Conservation (phyloP, 805 yeast genomes). For the Suhomyces sp. region DNA sequence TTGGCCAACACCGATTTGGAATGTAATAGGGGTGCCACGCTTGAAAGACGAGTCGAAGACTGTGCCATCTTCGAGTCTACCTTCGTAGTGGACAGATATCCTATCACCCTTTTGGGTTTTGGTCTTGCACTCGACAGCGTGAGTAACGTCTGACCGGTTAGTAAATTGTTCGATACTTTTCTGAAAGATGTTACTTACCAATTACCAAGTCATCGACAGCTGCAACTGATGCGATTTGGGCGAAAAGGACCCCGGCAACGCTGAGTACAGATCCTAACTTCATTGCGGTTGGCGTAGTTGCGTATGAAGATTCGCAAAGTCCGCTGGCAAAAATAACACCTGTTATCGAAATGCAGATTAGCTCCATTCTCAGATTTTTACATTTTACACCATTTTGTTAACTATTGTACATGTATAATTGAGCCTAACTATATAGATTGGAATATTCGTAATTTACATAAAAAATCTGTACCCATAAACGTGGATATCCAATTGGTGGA, state of each 20-base stretch:
- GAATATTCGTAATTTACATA: slow-evolving; percentile 5
- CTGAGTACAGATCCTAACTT: not conserved
- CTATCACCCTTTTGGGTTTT: slow-evolving; percentile 63
- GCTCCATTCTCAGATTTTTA: not conserved
- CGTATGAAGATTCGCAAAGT: not conserved
- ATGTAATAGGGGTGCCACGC: slow-evolving; percentile 66
- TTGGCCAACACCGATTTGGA: slow-evolving; percentile 71
- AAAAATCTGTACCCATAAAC: slow-evolving; percentile 3
- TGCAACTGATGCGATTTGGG: not conserved
- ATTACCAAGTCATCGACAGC: slow-evolving; percentile 17
- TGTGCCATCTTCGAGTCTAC: slow-evolving; percentile 61
- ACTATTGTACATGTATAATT: slow-evolving; percentile 19
- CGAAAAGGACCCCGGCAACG: not conserved
- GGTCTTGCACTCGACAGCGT: slow-evolving; percentile 53
- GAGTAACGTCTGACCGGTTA: slow-evolving; percentile 18
- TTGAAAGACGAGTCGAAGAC: slow-evolving; percentile 71
- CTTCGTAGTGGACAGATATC: slow-evolving; percentile 77
- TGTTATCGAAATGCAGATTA: not conserved
- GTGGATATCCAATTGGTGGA: not conserved
- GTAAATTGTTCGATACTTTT: not conserved
- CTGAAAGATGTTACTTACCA: slow-evolving; percentile 18
- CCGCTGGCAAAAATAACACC: not conserved
- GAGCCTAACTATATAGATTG: slow-evolving; percentile 6
- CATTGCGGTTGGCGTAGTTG: not conserved
- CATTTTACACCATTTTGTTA: not conserved